Evolutionary conservation across 139 green algal genomes (phyloP), one percentile per base, ranked within the genome.

Genomic region (Gonium pectorale): DNA sequence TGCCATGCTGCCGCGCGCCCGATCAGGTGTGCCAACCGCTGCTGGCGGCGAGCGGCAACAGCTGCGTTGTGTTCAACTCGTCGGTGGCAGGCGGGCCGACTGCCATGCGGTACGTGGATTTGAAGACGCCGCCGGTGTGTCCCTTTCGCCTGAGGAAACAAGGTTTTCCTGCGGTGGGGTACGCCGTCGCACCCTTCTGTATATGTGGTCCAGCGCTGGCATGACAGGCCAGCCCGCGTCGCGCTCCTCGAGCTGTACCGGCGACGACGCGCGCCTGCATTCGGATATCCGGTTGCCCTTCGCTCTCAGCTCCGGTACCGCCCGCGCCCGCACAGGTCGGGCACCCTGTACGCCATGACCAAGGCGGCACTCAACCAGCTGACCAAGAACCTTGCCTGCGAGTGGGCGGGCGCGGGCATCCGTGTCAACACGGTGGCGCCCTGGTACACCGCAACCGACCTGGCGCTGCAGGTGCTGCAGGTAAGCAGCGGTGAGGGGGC

Each of bases 351-450:
- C 83, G 94, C 90, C 26, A 95, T 96, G 92, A 96, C 90, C 43
- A 99, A 99, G 90, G 95, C 94, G n/a, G 93, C 93, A 0, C 86
- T 99, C 73, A 98, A 99, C 85, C 97, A 94, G 90, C 90, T 97
- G 24, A 94, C 92, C 1, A 90, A 88, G 46, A 95, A 94, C 85
- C 86, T 97, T 35, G 93, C 93, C 5, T 93, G 89, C 67, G 97
- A 99, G 77, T 99, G 97, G 97, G 97, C 94, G 0, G 49, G 0
- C 13, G 79, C 98, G 64, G 89, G 91, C 31, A 97, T 99, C 46
- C 86, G 97, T 0, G 93, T 96, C 21, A 97, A 98, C 68, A 68
- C 88, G 0, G 93, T 99, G 26, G 92, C 94, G n/a, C 97, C 97
- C 3, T 98, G 97, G 93, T 99, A 99, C 90, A 98, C 91, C 29